These are phyloP conservation scores for Puccinellia tenuiflora DNA, from an alignment of 176 grass and related monocot genomes.

Conservation along the genomic window DNA sequence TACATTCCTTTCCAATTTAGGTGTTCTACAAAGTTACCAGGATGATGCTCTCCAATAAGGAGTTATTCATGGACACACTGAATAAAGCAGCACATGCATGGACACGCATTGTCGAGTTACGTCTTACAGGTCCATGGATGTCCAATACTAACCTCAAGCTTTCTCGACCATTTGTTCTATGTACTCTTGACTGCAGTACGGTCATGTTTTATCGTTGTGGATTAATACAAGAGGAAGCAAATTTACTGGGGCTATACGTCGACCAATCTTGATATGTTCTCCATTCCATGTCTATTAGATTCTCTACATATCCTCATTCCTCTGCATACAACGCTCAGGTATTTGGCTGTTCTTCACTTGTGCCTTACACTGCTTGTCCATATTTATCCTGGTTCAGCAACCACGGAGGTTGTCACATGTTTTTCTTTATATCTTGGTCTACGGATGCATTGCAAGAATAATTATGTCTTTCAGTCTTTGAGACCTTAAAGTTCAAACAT, in stretches of 20 bases:
- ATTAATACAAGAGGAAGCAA: slow-evolving; percentile 79
- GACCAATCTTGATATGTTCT: slow-evolving; percentile 90
- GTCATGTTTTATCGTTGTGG: background rate
- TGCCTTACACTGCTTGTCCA: no score
- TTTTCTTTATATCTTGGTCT: slow-evolving; percentile 1
- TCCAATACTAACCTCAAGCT: background rate
- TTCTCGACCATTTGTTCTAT: background rate
- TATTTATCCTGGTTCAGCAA: no score
- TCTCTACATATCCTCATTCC: background rate
- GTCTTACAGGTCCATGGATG: slow-evolving; percentile 51
- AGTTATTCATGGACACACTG: slow-evolving; percentile 86
- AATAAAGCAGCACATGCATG: slow-evolving; percentile 66
- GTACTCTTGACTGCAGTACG: background rate
- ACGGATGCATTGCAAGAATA: background rate
- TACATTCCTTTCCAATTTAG: no score
- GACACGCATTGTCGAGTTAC: slow-evolving; percentile 79
- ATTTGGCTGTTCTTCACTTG: background rate
- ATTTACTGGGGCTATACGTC: slow-evolving; percentile 55
- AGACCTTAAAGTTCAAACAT: background rate
- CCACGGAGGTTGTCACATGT: background rate
- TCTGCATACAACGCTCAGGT: background rate
- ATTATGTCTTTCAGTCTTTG: background rate
- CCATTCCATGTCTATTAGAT: slow-evolving; percentile 49
- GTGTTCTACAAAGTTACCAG: no score
- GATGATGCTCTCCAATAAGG: slow-evolving; percentile 68